phyloP scores from a whole-genome alignment of 345 rosid genomes.

The Eucalyptus lansdowneana region DNA sequence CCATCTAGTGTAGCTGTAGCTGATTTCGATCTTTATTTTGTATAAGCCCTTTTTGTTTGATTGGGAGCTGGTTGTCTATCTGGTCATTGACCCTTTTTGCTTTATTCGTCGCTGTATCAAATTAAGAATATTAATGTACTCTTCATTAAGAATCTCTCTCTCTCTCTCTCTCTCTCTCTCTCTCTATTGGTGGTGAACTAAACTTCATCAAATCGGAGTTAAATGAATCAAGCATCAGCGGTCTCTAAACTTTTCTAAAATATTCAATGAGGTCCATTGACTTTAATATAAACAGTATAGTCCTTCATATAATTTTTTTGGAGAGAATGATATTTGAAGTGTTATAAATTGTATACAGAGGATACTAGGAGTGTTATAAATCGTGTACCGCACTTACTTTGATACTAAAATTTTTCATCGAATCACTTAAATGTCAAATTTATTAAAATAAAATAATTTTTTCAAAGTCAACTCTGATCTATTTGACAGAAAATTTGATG shows the following conservation, averaged over 20 bases:
- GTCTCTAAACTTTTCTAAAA: neutral
- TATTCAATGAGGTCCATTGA: neutral
- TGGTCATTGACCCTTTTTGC: neutral
- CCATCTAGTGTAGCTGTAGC: neutral
- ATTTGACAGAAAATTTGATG: rapidly evolving
- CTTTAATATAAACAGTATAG: neutral
- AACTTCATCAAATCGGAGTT: neutral
- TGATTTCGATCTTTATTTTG: neutral
- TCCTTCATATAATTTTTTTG: too few species aligned
- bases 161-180: neutral
- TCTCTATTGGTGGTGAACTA: neutral
- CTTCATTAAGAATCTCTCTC: neutral
- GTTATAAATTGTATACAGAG: too few species aligned
- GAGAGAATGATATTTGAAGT: rapidly evolving
- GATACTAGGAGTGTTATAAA: too few species aligned
- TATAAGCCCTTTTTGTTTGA: neutral
- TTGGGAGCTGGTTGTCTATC: neutral
- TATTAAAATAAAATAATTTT: too few species aligned
- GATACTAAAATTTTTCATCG: rapidly evolving
- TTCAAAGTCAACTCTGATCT: rapidly evolving
- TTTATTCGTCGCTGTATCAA: neutral
- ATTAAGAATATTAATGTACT: neutral
- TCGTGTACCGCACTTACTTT: rapidly evolving
- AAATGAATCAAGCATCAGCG: too few species aligned
- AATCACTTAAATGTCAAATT: too few species aligned